Percentiles rank a stretch among this genome's conserved stretches.
phyloP scores from a whole-genome alignment of 2,329 filamentous ascomycete genomes.

The Helminthosporium solani region DNA sequence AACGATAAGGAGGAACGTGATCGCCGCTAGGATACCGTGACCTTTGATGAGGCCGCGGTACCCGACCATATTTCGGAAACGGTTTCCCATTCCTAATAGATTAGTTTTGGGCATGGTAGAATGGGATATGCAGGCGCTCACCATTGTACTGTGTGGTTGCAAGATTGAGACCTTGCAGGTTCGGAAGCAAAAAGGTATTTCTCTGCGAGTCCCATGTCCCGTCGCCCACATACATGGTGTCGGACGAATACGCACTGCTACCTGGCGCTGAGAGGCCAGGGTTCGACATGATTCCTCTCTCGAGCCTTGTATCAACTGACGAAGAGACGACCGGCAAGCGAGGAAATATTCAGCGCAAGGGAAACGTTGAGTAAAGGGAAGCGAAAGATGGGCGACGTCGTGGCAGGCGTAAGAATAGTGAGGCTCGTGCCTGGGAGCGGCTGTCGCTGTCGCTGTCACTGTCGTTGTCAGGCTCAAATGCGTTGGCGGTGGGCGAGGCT shows the following conservation, averaged over 20 bases:
- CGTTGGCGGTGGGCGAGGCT: constrained; percentile 21
- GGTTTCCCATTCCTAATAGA: constrained; percentile 74
- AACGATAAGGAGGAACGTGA: constrained; percentile 73
- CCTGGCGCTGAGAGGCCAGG: constrained; percentile 65
- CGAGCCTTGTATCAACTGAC: constrained; percentile 1
- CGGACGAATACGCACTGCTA: constrained; percentile 69
- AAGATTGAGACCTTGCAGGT: constrained; percentile 73
- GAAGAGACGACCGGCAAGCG: constrained; percentile 5
- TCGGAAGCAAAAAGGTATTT: constrained; percentile 76
- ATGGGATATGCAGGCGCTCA: constrained; percentile 40
- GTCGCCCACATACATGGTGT: constrained; percentile 75
- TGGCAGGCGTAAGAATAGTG: constrained; percentile 25
- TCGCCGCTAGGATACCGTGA: constrained; percentile 70
- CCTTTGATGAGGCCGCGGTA: constrained; percentile 71
- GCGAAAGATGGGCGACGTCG: constrained; percentile 25
- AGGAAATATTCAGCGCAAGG: constrained; percentile 9
- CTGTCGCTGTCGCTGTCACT: not conserved
- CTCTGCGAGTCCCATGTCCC: constrained; percentile 79
- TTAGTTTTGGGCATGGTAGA: constrained; percentile 12
- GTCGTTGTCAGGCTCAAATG: constrained; percentile 19
- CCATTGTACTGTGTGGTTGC: constrained; percentile 85
- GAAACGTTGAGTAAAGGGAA: not conserved
- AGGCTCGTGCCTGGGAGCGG: too few species aligned
- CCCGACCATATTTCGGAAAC: constrained; percentile 66
- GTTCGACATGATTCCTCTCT: constrained; percentile 1